A percentile compares a stretch with the other conserved stretches of the same genome.
Evolutionary conservation across 805 yeast species (phyloP).

Genomic region (Starmerella floris): DNA sequence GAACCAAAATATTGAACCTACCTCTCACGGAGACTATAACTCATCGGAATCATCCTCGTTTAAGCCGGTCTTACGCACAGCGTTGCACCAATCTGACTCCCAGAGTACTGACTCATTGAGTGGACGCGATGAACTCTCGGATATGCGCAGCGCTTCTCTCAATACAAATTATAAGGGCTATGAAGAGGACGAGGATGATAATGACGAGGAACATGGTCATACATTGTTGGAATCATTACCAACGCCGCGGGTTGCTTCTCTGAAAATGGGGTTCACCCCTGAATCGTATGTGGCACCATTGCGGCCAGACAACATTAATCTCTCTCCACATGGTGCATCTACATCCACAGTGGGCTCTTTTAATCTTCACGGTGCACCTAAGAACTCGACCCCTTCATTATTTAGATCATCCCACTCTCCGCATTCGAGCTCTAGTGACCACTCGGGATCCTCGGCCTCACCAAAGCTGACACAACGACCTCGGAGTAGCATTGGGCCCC

Average conservation of each 20-base stretch:
- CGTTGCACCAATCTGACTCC: background rate
- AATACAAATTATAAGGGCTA: background rate
- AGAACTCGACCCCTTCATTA: background rate
- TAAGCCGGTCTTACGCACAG: background rate
- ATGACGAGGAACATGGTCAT: constrained; percentile 4
- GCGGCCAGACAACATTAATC: background rate
- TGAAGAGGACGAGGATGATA: constrained; percentile 2
- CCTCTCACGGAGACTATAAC: background rate
- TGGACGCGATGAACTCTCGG: background rate
- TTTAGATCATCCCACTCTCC: background rate
- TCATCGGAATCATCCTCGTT: background rate
- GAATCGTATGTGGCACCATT: background rate
- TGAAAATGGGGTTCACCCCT: background rate
- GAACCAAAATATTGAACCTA: background rate
- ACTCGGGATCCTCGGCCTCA: background rate
- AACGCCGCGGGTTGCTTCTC: constrained; percentile 6
- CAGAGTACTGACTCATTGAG: background rate
- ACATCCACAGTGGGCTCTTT: too few relatives aligned
- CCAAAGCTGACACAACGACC: background rate
- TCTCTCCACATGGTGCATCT: too few relatives aligned
- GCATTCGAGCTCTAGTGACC: constrained; percentile 1
- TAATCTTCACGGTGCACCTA: background rate
- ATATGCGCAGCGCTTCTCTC: background rate
- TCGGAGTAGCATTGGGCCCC: background rate
- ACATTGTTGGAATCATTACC: constrained; percentile 15